Base-by-base conservation (phyloP, 2,329 filamentous ascomycete species). In the Sporothrix curviconia region DNA sequence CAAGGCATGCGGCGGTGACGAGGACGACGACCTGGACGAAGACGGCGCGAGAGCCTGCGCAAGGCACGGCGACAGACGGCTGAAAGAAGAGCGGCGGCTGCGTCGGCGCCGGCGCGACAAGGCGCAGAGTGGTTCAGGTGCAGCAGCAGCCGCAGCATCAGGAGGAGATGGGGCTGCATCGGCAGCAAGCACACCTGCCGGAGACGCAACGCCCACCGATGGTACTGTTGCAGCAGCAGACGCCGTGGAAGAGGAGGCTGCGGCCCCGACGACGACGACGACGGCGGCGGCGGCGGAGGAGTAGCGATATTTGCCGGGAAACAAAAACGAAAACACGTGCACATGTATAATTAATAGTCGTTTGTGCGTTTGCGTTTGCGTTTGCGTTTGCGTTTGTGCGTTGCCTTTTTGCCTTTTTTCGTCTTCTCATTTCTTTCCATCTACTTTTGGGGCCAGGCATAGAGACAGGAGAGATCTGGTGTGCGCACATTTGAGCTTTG, bases 1-100 rank as follows among this genome's bases (percentile, higher is more conserved):
- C 89, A 95, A 67, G 90, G 90, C 46, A 86, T 96, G 71, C 83
- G n/a, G 90, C 59, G 79, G 81, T 25, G 80, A 81, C 42, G 82
- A 85, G 59, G 79, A 81, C 28, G 80, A 81, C 42, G 82, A 85
- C 17, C 80, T 78, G 3, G 74, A 76, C 36, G 74, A 73, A 19
- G 75, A 82, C 74, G 79, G 72, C 72, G 83, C 58, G 79, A 85
- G 64, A 82, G 75, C 59, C 76, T 90, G 57, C 76, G 90, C 56
- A 79, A 76, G 69, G 72, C 75, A 61, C 70, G 79, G 65, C 74
- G 87, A 66, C 87, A 92, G 68, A 90, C 83, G 60, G 89, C 89
- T 1, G 89, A 94, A n/a, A 64, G 87, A 90, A 62, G 90, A 95
- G 71, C 77, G 90, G 55, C 80, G 83, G 58, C 76, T 81, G 62